Base-by-base conservation (phyloP, 2,329 filamentous ascomycete genomes). In the Colletotrichum costaricense region DNA sequence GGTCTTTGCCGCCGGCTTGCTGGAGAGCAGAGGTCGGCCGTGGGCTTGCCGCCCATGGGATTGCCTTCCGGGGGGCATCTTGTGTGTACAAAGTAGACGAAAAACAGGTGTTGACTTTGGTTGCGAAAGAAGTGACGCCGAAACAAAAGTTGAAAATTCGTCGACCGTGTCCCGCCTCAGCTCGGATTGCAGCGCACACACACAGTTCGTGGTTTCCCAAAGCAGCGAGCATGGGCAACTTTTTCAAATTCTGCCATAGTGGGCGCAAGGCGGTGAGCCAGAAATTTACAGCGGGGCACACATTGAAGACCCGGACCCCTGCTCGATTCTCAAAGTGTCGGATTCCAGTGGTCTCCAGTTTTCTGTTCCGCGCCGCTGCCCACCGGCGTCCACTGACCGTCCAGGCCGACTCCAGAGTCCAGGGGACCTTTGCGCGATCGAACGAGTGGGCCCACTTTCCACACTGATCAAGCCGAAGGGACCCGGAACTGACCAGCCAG, bases 11-110 rank as follows among this genome's bases (percentile, higher is more conserved):
- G 83, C 80, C 57, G 81, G 78, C 52, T 75, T 76, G 74, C 78
- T 79, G 12, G 84, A 80, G 75, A 88, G 79, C 26, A 91, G 80
- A 24, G 88, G 81, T 76, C 89, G 82, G 42, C 89, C 89, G 79
- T 91, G 89, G 57, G 89, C 83, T 83, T 91, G 89, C 75, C 89
- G 86, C 79, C 89, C 89, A 24, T 49, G 42, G 19, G 42, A 49
- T 11, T 49, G 42, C 42, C 42, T n/a, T n/a, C 42, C 42, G 8
- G 42, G 42, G 19, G 88, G 86, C 89, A 91, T 91, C 52, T 69
- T 82, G 74, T 30, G 24, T 28, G 54, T 46, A 9, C 63, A 46
- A 6, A 5, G 46, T 7, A 8, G 16, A 11, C 19, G 49, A n/a
- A 64, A 19, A n/a, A 1, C 3, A 49, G 8, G n/a, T 9, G 4